phyloP scores from a whole-genome alignment of 495 filamentous ascomycete species.

The Usnea hakonensis region DNA sequence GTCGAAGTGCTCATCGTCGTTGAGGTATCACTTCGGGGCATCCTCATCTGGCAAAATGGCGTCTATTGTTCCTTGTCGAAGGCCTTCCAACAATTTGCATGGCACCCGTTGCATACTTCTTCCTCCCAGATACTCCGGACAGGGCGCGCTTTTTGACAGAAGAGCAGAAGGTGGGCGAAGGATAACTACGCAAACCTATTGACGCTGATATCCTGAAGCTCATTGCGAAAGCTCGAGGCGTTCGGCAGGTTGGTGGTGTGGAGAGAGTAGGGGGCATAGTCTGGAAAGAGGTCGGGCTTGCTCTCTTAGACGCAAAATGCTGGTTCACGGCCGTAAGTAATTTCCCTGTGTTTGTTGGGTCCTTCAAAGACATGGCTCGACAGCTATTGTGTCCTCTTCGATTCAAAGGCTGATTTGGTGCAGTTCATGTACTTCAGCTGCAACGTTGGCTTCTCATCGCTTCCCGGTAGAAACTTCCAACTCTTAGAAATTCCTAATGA shows the following conservation, averaged over 20 bases:
- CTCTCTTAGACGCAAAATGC: constrained; percentile 55
- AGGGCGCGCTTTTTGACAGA: constrained; percentile 61
- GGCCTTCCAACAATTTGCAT: constrained; percentile 64
- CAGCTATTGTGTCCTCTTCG: neutral
- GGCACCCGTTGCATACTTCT: constrained; percentile 58
- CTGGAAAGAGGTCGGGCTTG: constrained; percentile 50
- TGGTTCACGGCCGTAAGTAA: constrained; percentile 44
- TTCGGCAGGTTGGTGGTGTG: constrained; percentile 55
- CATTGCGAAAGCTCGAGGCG: constrained; percentile 53
- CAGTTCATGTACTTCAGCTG: constrained; percentile 31
- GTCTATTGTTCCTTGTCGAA: constrained; percentile 76
- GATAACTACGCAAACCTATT: neutral
- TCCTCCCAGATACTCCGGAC: constrained; percentile 63
- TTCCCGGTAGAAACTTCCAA: constrained; percentile 39
- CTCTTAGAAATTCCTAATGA: neutral
- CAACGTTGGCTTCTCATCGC: constrained; percentile 67
- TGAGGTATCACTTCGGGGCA: constrained; percentile 60
- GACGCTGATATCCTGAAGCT: neutral
- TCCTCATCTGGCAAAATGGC: constrained; percentile 63
- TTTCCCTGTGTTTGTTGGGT: neutral
- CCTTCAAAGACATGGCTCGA: neutral
- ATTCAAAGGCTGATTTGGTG: neutral
- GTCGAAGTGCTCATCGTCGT: neutral
- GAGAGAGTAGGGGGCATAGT: constrained; percentile 46
- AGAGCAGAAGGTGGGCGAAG: constrained; percentile 51